A percentile compares a stretch with the other conserved stretches of the same genome.
phyloP scores from a whole-genome alignment of 257 asterid species.

The Solanum pinnatisectum region DNA sequence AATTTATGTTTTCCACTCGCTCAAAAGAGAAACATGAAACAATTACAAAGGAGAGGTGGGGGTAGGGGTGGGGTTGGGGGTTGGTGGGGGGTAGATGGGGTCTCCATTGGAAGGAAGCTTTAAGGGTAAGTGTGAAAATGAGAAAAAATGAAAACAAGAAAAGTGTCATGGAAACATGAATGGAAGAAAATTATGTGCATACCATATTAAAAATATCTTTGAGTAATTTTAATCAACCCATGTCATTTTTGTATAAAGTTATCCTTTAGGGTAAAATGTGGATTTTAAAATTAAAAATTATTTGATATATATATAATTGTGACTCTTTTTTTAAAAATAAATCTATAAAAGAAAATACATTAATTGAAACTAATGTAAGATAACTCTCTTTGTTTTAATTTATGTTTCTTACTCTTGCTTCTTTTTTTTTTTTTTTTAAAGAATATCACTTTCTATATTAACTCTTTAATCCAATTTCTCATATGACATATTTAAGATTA shows the following conservation, averaged over 20 bases:
- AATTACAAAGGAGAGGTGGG: neutral
- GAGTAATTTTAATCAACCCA: neutral
- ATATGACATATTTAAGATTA: neutral
- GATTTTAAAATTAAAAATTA: neutral
- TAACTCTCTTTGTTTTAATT: neutral
- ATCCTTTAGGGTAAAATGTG: neutral
- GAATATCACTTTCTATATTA: neutral
- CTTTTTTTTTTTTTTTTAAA: neutral
- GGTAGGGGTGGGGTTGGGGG: neutral
- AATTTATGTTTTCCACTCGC: constrained; percentile 7
- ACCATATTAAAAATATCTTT: neutral
- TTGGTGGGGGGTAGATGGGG: constrained; percentile 40
- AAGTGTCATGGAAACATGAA: neutral
- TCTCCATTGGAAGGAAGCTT: constrained; percentile 32
- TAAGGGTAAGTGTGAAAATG: constrained; percentile 10
- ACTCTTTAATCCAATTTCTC: neutral
- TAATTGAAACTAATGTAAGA: neutral
- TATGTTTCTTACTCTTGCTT: neutral
- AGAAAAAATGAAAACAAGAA: neutral
- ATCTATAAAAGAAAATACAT: neutral
- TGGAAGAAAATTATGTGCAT: neutral
- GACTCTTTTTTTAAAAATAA: neutral
- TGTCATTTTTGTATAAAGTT: neutral
- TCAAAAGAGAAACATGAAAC: neutral
- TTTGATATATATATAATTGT: neutral